Conservation (phyloP, 345 rosid genomes). For the Triadica sebifera region DNA sequence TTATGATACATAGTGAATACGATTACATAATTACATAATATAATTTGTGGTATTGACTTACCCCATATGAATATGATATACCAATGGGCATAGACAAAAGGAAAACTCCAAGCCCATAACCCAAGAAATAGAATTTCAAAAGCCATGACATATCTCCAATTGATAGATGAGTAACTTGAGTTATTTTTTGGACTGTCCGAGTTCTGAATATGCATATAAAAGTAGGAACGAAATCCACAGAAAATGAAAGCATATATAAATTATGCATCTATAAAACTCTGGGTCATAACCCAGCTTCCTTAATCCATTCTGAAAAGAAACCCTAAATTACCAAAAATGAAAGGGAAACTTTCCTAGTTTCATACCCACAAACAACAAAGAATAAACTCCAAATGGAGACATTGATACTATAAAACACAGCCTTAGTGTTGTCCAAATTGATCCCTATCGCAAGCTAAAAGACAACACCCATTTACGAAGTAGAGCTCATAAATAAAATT, state of each 20-base stretch:
- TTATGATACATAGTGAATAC: too few species aligned
- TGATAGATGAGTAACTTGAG: neutral
- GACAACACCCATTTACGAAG: constrained; percentile 21
- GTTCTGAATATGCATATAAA: neutral
- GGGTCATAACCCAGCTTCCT: neutral
- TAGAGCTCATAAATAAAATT: constrained; percentile 9
- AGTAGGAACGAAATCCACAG: neutral
- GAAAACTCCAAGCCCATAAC: neutral
- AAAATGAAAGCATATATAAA: too few species aligned
- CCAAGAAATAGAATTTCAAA: neutral
- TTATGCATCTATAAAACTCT: neutral
- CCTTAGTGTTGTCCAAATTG: constrained; percentile 21
- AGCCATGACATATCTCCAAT: neutral
- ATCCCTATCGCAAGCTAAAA: constrained; percentile 13
- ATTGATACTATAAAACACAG: neutral
- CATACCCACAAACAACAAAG: constrained; percentile 23
- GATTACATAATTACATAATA: too few species aligned
- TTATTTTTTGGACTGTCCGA: neutral
- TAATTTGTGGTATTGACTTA: too few species aligned
- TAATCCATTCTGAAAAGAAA: neutral
- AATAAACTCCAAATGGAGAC: constrained; percentile 29
- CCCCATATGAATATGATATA: too few species aligned
- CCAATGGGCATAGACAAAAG: too few species aligned
- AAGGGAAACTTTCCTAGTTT: constrained; percentile 21
- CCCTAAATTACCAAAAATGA: constrained; percentile 18